phyloP scores from a whole-genome alignment of 257 asterid species.

The Buddleja alternifolia region DNA sequence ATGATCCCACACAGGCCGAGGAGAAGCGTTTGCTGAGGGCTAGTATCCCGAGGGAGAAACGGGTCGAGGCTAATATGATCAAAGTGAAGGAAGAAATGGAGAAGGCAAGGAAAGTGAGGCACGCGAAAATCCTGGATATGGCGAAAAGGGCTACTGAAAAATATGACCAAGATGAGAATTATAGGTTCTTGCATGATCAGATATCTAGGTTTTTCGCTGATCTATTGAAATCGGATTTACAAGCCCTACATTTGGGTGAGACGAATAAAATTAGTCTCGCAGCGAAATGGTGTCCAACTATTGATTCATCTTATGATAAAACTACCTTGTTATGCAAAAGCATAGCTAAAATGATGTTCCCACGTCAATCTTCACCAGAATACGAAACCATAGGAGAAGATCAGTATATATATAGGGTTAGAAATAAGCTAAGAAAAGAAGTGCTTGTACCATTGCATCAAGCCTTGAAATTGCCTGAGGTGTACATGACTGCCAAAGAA shows the following conservation, averaged over 20 bases:
- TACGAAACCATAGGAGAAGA: slow-evolving; percentile 42
- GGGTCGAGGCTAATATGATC: slow-evolving; percentile 23
- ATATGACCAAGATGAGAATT: slow-evolving; percentile 41
- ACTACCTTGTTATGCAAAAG: slow-evolving; percentile 54
- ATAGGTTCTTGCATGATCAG: slow-evolving; percentile 46
- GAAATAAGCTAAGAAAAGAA: slow-evolving; percentile 57
- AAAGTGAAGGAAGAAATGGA: slow-evolving; percentile 39
- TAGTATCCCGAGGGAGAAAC: slow-evolving; percentile 30
- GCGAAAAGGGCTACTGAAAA: slow-evolving; percentile 40
- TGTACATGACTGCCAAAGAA: slow-evolving; percentile 59
- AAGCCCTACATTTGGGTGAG: slow-evolving; percentile 39
- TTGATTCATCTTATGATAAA: slow-evolving; percentile 62
- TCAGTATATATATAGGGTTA: slow-evolving; percentile 47
- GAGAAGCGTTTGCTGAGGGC: slow-evolving; percentile 34
- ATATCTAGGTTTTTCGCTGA: slow-evolving; percentile 43
- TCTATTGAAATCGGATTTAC: slow-evolving; percentile 45
- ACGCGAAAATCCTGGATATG: slow-evolving; percentile 33
- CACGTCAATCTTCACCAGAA: slow-evolving; percentile 33
- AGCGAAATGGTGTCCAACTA: slow-evolving; percentile 62
- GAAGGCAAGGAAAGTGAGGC: slow-evolving; percentile 42
- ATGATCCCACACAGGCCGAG: slow-evolving; percentile 1
- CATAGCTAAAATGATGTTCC: slow-evolving; percentile 49
- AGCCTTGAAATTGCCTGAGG: slow-evolving; percentile 60
- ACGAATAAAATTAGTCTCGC: slow-evolving; percentile 46
- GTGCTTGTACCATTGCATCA: slow-evolving; percentile 59